A percentile compares a stretch with the other conserved stretches of the same genome.
Evolutionary conservation across 2,329 filamentous ascomycete species (phyloP).

Genomic region (Aciculosporium take): DNA sequence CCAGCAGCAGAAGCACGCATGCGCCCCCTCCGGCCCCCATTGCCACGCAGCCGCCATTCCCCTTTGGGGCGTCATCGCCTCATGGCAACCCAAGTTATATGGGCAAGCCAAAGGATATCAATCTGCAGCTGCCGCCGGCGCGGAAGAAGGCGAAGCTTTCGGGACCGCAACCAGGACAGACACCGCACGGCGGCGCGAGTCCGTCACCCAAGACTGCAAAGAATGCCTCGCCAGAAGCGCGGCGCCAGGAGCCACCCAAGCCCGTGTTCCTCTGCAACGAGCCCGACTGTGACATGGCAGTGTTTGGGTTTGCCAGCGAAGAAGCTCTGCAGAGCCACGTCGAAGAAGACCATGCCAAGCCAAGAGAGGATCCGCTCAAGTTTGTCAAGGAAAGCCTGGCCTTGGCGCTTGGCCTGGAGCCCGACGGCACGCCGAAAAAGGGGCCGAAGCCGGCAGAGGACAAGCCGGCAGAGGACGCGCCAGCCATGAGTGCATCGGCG

Average conservation of each 20-base stretch:
- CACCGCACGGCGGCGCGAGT: slow-evolving; percentile 23
- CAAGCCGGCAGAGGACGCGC: slow-evolving; percentile 13
- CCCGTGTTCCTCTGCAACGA: slow-evolving; percentile 38
- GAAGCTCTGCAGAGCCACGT: slow-evolving; percentile 38
- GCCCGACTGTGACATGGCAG: slow-evolving; percentile 36
- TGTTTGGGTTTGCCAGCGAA: slow-evolving; percentile 36
- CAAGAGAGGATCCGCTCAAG: slow-evolving; percentile 38
- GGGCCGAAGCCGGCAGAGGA: too few species aligned
- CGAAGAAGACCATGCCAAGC: slow-evolving; percentile 45
- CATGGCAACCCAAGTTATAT: slow-evolving; percentile 45
- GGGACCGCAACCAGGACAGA: slow-evolving; percentile 22
- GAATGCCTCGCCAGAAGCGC: slow-evolving; percentile 31
- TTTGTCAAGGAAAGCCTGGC: slow-evolving; percentile 38
- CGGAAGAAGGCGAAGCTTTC: slow-evolving; percentile 44
- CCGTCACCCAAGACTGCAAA: slow-evolving; percentile 36
- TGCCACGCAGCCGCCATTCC: slow-evolving; percentile 40
- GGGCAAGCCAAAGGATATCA: slow-evolving; percentile 36
- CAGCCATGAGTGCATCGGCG: slow-evolving; percentile 25
- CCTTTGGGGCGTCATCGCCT: slow-evolving; percentile 40
- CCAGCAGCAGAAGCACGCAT: slow-evolving; percentile 30
- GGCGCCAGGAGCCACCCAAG: slow-evolving; percentile 23
- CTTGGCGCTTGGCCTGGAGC: slow-evolving; percentile 34
- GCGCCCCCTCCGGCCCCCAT: slow-evolving; percentile 44
- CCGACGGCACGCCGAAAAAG: slow-evolving; percentile 30
- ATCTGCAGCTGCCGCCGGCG: slow-evolving; percentile 39